Percentiles rank a stretch among this genome's conserved stretches.
Evolutionary conservation across 257 asterid genomes (phyloP).

Genomic region (Lycium barbarum): DNA sequence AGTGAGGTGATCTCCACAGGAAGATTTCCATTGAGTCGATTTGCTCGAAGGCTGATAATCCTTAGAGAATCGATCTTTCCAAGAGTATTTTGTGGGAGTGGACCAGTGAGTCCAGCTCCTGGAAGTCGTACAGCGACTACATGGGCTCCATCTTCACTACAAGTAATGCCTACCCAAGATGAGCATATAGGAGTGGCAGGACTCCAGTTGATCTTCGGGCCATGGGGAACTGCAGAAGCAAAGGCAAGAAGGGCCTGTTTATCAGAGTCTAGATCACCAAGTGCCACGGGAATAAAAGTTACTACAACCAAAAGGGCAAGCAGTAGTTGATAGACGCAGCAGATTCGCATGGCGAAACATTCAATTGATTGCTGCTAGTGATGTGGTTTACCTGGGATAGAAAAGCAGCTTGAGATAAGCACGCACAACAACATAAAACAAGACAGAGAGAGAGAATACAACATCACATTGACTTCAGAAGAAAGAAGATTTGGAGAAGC

Average conservation of each 20-base stretch:
- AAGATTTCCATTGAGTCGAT: slow-evolving; percentile 57
- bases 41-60: slow-evolving; percentile 66
- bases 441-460: background rate
- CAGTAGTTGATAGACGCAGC: slow-evolving; percentile 38
- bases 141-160: slow-evolving; percentile 51
- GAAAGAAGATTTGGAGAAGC: too few species aligned
- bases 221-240: slow-evolving; percentile 62
- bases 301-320: slow-evolving; percentile 44
- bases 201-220: slow-evolving; percentile 71
- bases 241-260: slow-evolving; percentile 75
- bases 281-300: slow-evolving; percentile 56
- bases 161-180: slow-evolving; percentile 67
- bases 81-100: slow-evolving; percentile 59
- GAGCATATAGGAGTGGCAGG: slow-evolving; percentile 59
- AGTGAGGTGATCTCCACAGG: slow-evolving; percentile 61
- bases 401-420: slow-evolving; percentile 32
- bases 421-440: background rate
- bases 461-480: background rate
- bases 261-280: slow-evolving; percentile 66
- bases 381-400: slow-evolving; percentile 49
- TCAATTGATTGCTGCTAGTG: slow-evolving; percentile 31
- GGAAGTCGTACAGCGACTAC: slow-evolving; percentile 69
- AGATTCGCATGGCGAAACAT: slow-evolving; percentile 48
- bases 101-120: slow-evolving; percentile 70
- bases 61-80: slow-evolving; percentile 44